Base-by-base conservation (phyloP, 441 rosid species). In the Aquilaria agallochum region DNA sequence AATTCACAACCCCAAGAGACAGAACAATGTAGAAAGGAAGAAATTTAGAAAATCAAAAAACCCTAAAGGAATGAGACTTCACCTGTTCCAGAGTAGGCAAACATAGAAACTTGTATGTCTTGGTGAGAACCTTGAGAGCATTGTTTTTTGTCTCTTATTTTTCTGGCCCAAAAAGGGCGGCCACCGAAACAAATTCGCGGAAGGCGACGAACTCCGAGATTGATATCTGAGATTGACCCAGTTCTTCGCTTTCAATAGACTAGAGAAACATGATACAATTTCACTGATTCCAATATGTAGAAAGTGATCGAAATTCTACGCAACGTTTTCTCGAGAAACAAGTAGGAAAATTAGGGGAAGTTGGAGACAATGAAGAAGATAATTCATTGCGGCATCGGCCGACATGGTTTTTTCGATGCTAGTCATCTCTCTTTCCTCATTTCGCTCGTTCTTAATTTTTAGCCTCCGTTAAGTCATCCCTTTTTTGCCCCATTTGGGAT, bases 81-180 rank as follows among this genome's bases (percentile, higher is more conserved):
- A 86, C 98, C 96, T 86, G 92, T 59, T 81, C 79, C 58, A 73
- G 10, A 2, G 76, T 66, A 66, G 90, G 69, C 62, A 84, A 82
- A 57, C 72, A 68, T 57, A 90, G 15, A 53, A 71, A 70, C 2
- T 59, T 63, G 50, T 76, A 63, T 46, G 75, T 78, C 55, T 70
- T 72, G 1, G 74, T 59, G 32, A 93, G 77, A 67, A 77, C 59
- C 77, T 75, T 72, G 48, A 73, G 47, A 31, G 89, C 87, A 64
- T 64, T 66, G 53, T 66, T 62, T 20, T 63, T 72, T 33, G 75
- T 63, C 40, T 71, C 82, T 57, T 73, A 71, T 32, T 77, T 68
- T 20, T 61, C 80, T 1, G 73, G 73, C 8, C 72, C 67, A 1
- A 65, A 72, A 65, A 74, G 46, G n/a, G 73, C 63, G 5, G 77